Conservation (phyloP, 2,329 filamentous ascomycete genomes). For the Penicillium palitans region DNA sequence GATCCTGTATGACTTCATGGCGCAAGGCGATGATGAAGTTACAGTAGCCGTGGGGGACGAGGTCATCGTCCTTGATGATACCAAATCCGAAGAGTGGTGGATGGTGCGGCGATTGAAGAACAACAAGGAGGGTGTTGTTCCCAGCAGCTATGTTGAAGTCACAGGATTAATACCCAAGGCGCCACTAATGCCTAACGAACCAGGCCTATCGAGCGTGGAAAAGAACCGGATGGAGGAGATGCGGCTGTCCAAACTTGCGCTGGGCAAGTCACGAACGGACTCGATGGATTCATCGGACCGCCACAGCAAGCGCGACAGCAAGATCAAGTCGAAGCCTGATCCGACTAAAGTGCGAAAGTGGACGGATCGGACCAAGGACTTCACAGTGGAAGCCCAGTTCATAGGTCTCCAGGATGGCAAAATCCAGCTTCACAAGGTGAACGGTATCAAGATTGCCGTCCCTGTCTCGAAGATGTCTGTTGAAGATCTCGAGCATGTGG, state of each 20-base stretch:
- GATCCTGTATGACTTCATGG: conserved; percentile 93
- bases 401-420: conserved; percentile 92
- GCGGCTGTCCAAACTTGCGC: conserved; percentile 75
- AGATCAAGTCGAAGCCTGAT: conserved; percentile 82
- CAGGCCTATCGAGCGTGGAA: conserved; percentile 68
- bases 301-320: conserved; percentile 67
- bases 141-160: conserved; percentile 92
- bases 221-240: conserved; percentile 79
- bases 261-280: conserved; percentile 62
- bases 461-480: conserved; percentile 94
- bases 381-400: conserved; percentile 97
- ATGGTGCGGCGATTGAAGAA: conserved; percentile 88
- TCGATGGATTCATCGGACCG: conserved; percentile 62
- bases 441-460: conserved; percentile 97
- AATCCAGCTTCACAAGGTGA: conserved; percentile 96
- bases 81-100: conserved; percentile 97
- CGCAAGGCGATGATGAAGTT: conserved; percentile 94
- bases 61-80: conserved; percentile 84
- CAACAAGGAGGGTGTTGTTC: conserved; percentile 92
- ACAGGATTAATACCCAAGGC: conserved; percentile 64
- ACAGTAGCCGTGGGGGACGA: conserved; percentile 88
- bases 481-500: conserved; percentile 92
- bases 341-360: conserved; percentile 79
- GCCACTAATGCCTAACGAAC: conserved; percentile 55
- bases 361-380: conserved; percentile 93